Base-by-base conservation (phyloP, 108 stramenopile species). In the Craspedostauros australis region DNA sequence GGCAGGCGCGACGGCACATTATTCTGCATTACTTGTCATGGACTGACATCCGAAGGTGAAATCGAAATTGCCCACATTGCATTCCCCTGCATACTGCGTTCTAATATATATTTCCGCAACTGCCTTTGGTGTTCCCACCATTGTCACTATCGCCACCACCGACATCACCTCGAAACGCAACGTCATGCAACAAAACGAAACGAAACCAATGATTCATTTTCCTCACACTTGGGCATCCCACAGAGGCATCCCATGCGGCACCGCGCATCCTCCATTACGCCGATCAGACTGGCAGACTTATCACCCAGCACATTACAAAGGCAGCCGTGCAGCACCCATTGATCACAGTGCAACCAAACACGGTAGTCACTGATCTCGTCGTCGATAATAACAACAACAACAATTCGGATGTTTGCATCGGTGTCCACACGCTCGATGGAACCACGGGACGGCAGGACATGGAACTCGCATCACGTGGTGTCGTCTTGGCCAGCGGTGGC, bases 251-350 rank as follows among this genome's bases (percentile, higher is more conserved):
- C 12, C 95, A 96, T 65, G 80, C 84, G 3, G 90, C 88, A 16
- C 87, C 95, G 2, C 70, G 95, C 16, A 95, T 96, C 61, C 70
- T 94, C 19, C 88, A 95, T 57, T 72, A 83, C 48, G 86, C 86
- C 1, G 95, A 96, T 58, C 81, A 91, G 50, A 95, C 93, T 19
- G 95, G 95, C 7, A 74, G 56, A 71, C 77, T 75, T 38, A 96
- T 96, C 60, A 95, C 95, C 14, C 49, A 87, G n/a, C 72, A 76
- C 49, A 76, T 96, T 8, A 85, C 88, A 30, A 33, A 65, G 22
- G 93, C 93, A 7, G 88, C 86, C 3, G 60, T 57, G 5, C 32
- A 48, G 24, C 93, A 94, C 71, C 95, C 93, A 0, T 64, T 93
- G 31, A 91, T 96, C 66, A 80, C 74, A 20, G 54, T 93, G 30